Percentiles rank a stretch among this genome's conserved stretches.
These are phyloP conservation scores for Yueomyces sp. DNA, from an alignment of 805 yeast genomes.

Conservation along the genomic window DNA sequence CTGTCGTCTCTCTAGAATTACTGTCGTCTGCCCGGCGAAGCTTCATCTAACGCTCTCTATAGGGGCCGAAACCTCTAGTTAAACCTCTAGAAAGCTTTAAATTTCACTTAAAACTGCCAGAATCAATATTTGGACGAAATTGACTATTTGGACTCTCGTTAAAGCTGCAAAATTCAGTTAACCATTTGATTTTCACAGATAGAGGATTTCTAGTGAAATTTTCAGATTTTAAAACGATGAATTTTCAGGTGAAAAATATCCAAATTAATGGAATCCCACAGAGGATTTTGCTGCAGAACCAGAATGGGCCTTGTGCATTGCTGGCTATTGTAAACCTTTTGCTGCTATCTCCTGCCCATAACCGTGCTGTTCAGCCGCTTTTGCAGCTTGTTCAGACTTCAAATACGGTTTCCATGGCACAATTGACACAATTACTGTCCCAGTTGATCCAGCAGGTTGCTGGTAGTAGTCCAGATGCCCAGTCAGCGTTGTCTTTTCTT, in stretches of 20 bases:
- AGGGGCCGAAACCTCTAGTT: no score
- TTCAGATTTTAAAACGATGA: not conserved
- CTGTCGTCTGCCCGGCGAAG: no score
- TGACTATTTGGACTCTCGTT: no score
- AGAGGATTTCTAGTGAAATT: no score
- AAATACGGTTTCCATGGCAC: not conserved
- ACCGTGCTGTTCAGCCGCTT: not conserved
- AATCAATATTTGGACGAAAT: no score
- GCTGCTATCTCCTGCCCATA: constrained; percentile 32
- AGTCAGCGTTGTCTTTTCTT: constrained; percentile 18
- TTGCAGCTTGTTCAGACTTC: not conserved
- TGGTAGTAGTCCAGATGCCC: constrained; percentile 9
- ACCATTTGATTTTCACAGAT: no score
- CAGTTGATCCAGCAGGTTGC: not conserved
- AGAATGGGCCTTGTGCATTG: constrained; percentile 81
- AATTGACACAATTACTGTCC: not conserved
- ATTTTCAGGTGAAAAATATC: constrained; percentile 13
- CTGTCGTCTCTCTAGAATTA: no score
- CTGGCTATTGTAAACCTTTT: constrained; percentile 65
- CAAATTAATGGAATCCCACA: constrained; percentile 24
- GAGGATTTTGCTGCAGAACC: constrained; percentile 59
- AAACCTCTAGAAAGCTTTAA: no score
- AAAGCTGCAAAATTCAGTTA: no score
- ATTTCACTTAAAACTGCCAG: no score
- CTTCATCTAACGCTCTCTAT: no score